Percentiles rank a stretch among this genome's conserved stretches.
Evolutionary conservation across 2,329 filamentous ascomycete species (phyloP).

Genomic region (Alternaria arborescens): DNA sequence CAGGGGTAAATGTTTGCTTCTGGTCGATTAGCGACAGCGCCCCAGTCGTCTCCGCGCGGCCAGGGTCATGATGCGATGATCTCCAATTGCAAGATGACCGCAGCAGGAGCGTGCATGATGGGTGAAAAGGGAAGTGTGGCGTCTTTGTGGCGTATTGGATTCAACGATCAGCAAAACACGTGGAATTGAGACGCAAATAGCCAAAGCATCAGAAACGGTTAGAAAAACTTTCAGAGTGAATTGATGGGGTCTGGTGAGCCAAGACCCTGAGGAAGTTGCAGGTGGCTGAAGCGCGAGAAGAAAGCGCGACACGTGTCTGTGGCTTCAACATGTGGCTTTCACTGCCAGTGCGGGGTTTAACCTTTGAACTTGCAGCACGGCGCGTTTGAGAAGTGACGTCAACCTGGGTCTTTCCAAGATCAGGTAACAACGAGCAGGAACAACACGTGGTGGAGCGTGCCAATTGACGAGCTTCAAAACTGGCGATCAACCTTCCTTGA

Average conservation of each 20-base stretch:
- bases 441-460: slow-evolving; percentile 4
- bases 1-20: background rate
- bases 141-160: background rate
- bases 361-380: background rate
- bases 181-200: slow-evolving; percentile 24
- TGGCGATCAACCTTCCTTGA: background rate
- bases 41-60: background rate
- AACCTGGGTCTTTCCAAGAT: slow-evolving; percentile 6
- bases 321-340: slow-evolving; percentile 6
- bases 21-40: background rate
- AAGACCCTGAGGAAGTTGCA: background rate
- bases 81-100: background rate
- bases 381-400: slow-evolving; percentile 8
- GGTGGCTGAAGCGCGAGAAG: background rate
- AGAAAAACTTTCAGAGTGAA: background rate
- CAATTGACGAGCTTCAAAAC: slow-evolving; percentile 4
- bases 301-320: slow-evolving; percentile 7
- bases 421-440: slow-evolving; percentile 8
- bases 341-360: slow-evolving; percentile 8
- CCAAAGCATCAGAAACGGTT: background rate
- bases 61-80: background rate
- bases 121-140: slow-evolving; percentile 1
- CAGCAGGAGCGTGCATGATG: background rate
- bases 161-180: background rate
- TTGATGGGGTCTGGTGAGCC: slow-evolving; percentile 7